These are phyloP conservation scores for Rhamnella rubrinervis DNA, from an alignment of 331 rosid genomes.

Conservation along the genomic window DNA sequence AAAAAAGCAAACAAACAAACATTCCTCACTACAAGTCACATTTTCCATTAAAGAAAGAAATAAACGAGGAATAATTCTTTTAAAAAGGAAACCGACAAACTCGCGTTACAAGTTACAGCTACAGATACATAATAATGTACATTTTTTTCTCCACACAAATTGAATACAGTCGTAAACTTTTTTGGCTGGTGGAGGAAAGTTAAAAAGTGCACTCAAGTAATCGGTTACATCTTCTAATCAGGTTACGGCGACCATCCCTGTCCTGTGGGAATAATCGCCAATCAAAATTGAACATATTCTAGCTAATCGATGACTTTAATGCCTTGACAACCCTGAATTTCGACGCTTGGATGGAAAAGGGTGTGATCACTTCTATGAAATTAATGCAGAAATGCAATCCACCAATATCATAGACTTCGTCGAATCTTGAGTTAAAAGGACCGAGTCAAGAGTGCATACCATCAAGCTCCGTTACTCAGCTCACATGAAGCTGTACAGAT, in stretches of 20 bases:
- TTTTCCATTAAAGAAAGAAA: no score
- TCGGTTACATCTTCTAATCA: neutral
- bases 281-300: neutral
- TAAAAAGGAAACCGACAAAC: neutral
- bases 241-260: neutral
- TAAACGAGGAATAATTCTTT: no score
- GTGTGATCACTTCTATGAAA: no score
- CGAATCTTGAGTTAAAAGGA: no score
- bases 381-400: no score
- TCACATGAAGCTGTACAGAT: conserved; percentile 2
- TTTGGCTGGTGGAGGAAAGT: neutral
- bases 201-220: neutral
- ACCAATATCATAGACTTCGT: no score
- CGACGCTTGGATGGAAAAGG: no score
- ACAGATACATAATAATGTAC: conserved; percentile 3
- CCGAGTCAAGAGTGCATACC: neutral
- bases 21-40: neutral
- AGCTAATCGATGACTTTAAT: neutral
- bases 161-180: neutral
- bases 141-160: conserved; percentile 1
- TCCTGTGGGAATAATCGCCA: neutral
- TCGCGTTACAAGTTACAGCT: neutral
- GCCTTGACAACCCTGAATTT: neutral
- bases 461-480: neutral
- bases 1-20: no score